Evolutionary conservation across 1,284 basidiomycete genomes (phyloP).

Genomic region (Fomes fomentarius): DNA sequence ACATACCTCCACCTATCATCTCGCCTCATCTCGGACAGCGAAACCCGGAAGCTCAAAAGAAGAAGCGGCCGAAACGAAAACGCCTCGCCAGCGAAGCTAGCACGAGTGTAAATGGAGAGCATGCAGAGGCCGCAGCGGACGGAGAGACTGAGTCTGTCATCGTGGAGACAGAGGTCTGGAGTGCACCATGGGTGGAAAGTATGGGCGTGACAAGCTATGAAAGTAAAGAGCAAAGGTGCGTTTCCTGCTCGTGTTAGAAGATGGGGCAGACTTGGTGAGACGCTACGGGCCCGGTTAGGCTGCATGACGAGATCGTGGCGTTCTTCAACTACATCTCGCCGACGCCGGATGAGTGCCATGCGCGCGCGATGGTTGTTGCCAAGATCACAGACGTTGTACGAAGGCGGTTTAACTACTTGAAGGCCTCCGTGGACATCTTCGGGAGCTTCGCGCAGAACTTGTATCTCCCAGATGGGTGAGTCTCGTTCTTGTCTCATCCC

Average conservation of each 20-base stretch:
- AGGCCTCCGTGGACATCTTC: conserved; percentile 28
- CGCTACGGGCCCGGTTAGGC: conserved; percentile 42
- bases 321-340: conserved; percentile 33
- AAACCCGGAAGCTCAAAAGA: conserved; percentile 3
- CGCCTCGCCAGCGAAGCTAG: conserved; percentile 17
- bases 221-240: conserved; percentile 39
- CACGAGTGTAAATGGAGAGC: conserved; percentile 5
- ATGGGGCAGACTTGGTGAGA: too few relatives aligned
- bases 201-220: conserved; percentile 31
- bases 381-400: conserved; percentile 27
- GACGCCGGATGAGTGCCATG: conserved; percentile 29
- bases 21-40: not conserved
- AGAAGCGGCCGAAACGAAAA: conserved; percentile 15
- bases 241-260: not conserved
- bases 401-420: conserved; percentile 26
- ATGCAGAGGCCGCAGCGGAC: not conserved
- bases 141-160: conserved; percentile 1
- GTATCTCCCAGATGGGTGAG: conserved; percentile 35
- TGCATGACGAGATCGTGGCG: conserved; percentile 62
- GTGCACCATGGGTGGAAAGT: conserved; percentile 31
- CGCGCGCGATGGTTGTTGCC: conserved; percentile 28
- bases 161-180: conserved; percentile 7
- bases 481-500: not conserved
- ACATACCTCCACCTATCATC: conserved; percentile 11
- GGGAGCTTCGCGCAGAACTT: conserved; percentile 35